Conservation (phyloP, 2,329 filamentous ascomycete species). For the Epicoccum nigrum region DNA sequence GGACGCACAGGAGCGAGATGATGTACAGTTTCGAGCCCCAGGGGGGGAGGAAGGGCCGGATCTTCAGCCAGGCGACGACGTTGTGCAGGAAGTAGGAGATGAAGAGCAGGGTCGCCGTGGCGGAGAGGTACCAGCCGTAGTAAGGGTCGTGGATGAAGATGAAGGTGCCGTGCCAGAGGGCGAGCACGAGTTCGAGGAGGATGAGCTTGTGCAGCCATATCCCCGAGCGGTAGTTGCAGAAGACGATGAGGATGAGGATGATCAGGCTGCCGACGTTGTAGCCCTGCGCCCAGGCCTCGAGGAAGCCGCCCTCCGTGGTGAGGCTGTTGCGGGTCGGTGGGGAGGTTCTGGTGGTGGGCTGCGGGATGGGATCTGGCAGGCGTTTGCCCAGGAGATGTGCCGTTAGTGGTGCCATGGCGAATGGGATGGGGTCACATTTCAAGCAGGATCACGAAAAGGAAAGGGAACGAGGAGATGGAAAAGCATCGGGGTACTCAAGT, state of each 20-base stretch:
- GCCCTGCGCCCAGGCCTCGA: constrained; percentile 47
- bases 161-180: constrained; percentile 46
- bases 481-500: not conserved
- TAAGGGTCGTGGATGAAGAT: constrained; percentile 41
- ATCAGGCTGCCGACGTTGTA: constrained; percentile 45
- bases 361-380: constrained; percentile 22
- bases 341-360: constrained; percentile 32
- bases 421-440: constrained; percentile 7
- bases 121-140: constrained; percentile 45
- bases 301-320: constrained; percentile 35
- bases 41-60: constrained; percentile 40
- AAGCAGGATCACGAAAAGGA: not conserved
- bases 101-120: constrained; percentile 44
- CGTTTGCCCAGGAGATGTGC: constrained; percentile 26
- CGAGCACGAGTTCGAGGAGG: constrained; percentile 45
- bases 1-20: constrained; percentile 37
- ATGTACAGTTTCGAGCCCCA: constrained; percentile 46
- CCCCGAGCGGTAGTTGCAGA: constrained; percentile 45
- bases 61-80: constrained; percentile 45
- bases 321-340: constrained; percentile 37
- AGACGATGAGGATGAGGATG: constrained; percentile 44
- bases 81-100: constrained; percentile 47
- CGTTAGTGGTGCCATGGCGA: constrained; percentile 33
- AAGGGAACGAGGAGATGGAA: too few species aligned
- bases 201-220: constrained; percentile 45